Evolutionary conservation across 108 stramenopile species (phyloP), one percentile per base, ranked within the genome.

Genomic region (Nannochloropsis granulata): DNA sequence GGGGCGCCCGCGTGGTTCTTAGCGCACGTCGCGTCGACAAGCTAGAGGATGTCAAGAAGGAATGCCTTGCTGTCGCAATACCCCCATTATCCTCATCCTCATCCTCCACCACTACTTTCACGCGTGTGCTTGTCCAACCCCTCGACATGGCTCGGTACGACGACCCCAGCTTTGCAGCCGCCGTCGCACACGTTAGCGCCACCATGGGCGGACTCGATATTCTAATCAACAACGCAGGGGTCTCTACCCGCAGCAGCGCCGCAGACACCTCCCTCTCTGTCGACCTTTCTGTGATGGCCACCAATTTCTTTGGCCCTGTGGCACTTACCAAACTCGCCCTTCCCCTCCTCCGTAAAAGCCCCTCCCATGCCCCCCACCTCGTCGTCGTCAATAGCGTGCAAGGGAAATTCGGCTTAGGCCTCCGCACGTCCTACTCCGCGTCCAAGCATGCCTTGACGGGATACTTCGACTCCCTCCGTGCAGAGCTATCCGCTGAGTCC

Each of bases 371-470:
- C 16, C 83, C 44, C 3, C 83, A 83, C 44, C 26, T 86, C 13
- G 79, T 86, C 25, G 45, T 86, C 44, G 83, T 83, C 23, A 82
- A 45, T 42, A 44, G 44, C 21, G n/a, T 44, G 45, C 86, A 87
- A 83, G 86, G 86, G 11, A 83, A 83, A 83, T 81, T 87, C 25
- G 86, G 86, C 46, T 43, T 88, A 43, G 81, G 81, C 42, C 56
- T 82, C 44, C 84, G 88, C 25, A 44, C 88, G 79, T 81, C 81
- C 82, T 85, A 88, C 82, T 79, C 83, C 24, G 88, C 88, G n/a
- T 82, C 88, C 43, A 88, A 88, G 88, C 88, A 88, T 78, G 88
- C 88, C 25, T 79, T 88, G 25, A 78, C 82, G 12, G 88, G 88
- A 16, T 88, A 85, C 88, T 88, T 78, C 78, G 88, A 88, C 79